Base-by-base conservation (phyloP, 1,284 basidiomycete genomes). In the Trametes versicolor region DNA sequence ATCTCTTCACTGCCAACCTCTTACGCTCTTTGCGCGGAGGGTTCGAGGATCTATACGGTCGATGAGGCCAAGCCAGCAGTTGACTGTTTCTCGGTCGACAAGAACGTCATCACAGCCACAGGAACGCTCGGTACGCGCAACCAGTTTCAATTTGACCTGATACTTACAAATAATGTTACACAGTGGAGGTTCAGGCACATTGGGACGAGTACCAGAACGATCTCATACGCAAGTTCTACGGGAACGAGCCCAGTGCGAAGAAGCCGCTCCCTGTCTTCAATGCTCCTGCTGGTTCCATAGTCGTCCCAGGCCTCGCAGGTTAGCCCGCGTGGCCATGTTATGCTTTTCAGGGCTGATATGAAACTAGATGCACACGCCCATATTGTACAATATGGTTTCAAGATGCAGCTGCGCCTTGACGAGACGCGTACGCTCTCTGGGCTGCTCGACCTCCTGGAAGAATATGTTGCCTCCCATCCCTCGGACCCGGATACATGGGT, bases 321-420 rank as follows among this genome's bases (percentile, higher is more conserved):
- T 71, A 37, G 73, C 36, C 4, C 5, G 12, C 64, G 4, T 60
- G 36, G 54, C n/a, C 29, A 32, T 49, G 27, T 13, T 2, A 34
- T 36, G 54, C 23, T 50, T 4, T 37, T 39, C n/a, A n/a, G 47
- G n/a, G 17, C 4, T 9, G 7, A 50, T 43, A 29, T 49, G 48
- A 12, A 21, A 2, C 17, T 32, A 91, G 95, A 97, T 77, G 87
- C 93, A 0, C 95, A 96, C 78, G 93, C 90, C 0, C 93, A 95
- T 72, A 78, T 94, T 17, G 73, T 93, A 27, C 80, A 85, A 32
- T 90, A 93, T 70, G 93, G 93, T 6, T 87, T 86, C 71, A 90
- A 87, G 74, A 83, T 80, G 74, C 85, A 88, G 64, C 84, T 93
- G 7, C 86, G 85, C 39, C 80, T 97, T 0, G 80, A 85, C 27